phyloP scores from a whole-genome alignment of 805 yeast genomes.

The Sporopachydermia quercuum region DNA sequence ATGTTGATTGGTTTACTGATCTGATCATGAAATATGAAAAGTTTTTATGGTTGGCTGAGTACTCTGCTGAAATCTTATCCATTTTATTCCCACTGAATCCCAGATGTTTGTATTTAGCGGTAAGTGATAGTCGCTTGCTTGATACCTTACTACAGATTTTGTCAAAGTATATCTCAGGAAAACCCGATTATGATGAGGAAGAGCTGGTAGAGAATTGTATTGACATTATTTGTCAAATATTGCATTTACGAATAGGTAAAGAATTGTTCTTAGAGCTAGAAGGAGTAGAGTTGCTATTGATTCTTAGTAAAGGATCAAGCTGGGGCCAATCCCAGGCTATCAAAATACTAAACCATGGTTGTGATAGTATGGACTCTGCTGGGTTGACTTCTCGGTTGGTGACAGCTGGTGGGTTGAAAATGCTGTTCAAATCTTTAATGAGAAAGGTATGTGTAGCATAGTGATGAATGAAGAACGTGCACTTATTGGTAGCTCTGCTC shows the following conservation, averaged over 20 bases:
- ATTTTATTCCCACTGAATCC: not conserved
- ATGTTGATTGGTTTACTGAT: not conserved
- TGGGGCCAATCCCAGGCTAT: slow-evolving; percentile 5
- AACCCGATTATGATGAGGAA: slow-evolving; percentile 5
- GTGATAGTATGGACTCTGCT: slow-evolving; percentile 3
- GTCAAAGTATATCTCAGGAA: slow-evolving; percentile 4
- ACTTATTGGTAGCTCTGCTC: no score
- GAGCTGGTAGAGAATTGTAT: slow-evolving; percentile 8
- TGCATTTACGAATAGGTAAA: slow-evolving; percentile 1
- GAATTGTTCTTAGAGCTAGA: slow-evolving; percentile 8
- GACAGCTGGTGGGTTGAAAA: slow-evolving; percentile 7
- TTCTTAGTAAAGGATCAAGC: slow-evolving; percentile 6
- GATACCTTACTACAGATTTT: slow-evolving; percentile 5
- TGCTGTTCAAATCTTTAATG: slow-evolving; percentile 5
- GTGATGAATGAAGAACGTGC: no score
- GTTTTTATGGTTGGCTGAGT: not conserved
- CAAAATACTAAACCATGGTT: slow-evolving; percentile 4
- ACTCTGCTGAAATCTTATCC: not conserved
- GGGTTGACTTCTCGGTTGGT: slow-evolving; percentile 5
- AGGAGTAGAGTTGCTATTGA: slow-evolving; percentile 10
- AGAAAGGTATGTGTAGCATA: slow-evolving; percentile 2
- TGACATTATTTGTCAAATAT: slow-evolving; percentile 3
- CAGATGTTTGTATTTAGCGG: not conserved
- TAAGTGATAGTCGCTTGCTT: not conserved
- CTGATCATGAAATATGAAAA: not conserved